phyloP scores from a whole-genome alignment of 140 eudicot genomes.

The Cichorium intybus region DNA sequence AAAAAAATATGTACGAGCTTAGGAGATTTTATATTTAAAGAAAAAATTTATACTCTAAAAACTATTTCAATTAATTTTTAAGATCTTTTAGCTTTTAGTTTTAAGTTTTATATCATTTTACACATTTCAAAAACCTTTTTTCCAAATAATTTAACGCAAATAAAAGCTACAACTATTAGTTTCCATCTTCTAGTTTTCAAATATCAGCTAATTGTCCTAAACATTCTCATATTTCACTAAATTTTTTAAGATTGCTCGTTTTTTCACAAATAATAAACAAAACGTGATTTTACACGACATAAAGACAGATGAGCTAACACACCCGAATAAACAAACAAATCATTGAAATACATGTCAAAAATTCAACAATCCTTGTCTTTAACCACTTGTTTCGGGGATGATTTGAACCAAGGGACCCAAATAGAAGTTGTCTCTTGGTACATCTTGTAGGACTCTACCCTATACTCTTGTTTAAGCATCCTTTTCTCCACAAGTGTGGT shows the following conservation, averaged over 20 bases:
- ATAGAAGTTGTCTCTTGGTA: slow-evolving; percentile 82
- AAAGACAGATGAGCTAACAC: background rate
- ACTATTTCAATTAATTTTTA: no score
- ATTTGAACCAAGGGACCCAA: slow-evolving; percentile 94
- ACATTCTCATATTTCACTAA: background rate
- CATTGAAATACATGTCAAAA: slow-evolving; percentile 6
- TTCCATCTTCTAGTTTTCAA: no score
- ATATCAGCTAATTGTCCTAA: no score
- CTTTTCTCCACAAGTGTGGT: slow-evolving; percentile 80
- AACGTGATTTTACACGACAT: background rate
- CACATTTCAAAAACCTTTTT: no score
- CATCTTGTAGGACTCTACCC: slow-evolving; percentile 64
- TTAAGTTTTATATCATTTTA: no score
- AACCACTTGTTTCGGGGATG: slow-evolving; percentile 16
- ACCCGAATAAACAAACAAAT: background rate
- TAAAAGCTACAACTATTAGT: no score
- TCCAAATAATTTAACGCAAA: no score
- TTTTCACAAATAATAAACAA: slow-evolving; percentile 9
- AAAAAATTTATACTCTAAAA: no score
- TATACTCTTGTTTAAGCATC: slow-evolving; percentile 67
- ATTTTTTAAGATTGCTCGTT: background rate
- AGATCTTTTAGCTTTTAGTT: no score
- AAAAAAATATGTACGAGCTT: no score
- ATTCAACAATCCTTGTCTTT: slow-evolving; percentile 28
- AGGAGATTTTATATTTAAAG: no score